phyloP scores from a whole-genome alignment of 139 green algal species.

The Pseudopediastrum boryanum region DNA sequence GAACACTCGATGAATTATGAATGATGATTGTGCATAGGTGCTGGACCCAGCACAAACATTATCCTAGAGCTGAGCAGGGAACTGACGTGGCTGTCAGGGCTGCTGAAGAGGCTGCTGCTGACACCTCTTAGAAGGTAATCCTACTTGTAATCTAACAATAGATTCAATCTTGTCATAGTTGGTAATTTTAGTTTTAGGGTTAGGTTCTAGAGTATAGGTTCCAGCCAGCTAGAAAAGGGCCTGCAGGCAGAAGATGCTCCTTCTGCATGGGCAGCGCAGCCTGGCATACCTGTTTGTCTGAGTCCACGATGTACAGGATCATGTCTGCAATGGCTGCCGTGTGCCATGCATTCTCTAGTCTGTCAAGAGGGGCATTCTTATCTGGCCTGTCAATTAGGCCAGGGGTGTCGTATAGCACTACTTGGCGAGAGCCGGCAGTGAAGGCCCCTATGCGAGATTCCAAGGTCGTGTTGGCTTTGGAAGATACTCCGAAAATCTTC shows the following conservation, averaged over 20 bases:
- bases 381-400: conserved; percentile 58
- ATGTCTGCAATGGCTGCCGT: conserved; percentile 62
- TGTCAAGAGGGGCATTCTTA: conserved; percentile 40
- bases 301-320: conserved; percentile 76
- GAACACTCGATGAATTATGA: too few species aligned
- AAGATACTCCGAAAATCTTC: conserved; percentile 78
- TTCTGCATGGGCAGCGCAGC: conserved; percentile 2
- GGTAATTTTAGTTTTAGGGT: too few species aligned
- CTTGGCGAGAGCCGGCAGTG: conserved; percentile 40
- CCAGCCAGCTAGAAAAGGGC: too few species aligned
- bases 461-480: conserved; percentile 84
- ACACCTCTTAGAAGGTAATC: too few species aligned
- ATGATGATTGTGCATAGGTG: too few species aligned
- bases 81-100: too few species aligned
- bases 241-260: conserved; percentile 38
- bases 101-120: too few species aligned
- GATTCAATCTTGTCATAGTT: too few species aligned
- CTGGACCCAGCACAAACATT: too few species aligned
- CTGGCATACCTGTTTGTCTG: conserved; percentile 59
- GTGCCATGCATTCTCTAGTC: conserved; percentile 65
- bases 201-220: too few species aligned
- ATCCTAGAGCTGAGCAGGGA: too few species aligned
- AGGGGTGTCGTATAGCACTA: conserved; percentile 78
- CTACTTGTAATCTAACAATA: too few species aligned
- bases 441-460: conserved; percentile 63